These are phyloP conservation scores for Citrus hindsii DNA, from an alignment of 345 rosid genomes.

Conservation along the genomic window DNA sequence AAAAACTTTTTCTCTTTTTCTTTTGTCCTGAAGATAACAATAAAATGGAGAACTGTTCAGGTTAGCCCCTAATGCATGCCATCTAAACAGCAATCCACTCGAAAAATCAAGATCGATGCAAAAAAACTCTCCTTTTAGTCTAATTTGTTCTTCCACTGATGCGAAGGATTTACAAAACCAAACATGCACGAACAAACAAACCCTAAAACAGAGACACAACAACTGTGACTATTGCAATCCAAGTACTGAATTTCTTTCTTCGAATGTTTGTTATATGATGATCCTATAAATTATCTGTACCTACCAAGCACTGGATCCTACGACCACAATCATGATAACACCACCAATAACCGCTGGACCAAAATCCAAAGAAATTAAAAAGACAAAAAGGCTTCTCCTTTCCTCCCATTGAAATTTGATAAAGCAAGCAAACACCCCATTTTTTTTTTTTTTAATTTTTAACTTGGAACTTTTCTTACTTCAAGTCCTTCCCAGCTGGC, in stretches of 20 bases:
- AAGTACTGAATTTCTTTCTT: neutral
- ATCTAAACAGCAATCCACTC: neutral
- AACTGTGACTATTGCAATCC: no score
- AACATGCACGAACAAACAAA: neutral
- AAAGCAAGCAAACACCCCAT: neutral
- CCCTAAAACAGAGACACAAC: conserved; percentile 1
- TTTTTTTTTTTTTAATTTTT: no score
- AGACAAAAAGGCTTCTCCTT: neutral
- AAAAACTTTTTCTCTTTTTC: no score
- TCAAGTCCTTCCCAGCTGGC: conserved; percentile 42
- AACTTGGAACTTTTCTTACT: conserved; percentile 12
- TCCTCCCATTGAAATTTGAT: neutral
- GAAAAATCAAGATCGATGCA: neutral
- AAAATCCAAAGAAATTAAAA: neutral
- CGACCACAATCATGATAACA: neutral
- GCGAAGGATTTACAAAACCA: conserved; percentile 23
- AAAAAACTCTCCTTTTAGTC: conserved; percentile 12
- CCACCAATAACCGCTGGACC: neutral
- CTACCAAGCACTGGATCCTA: conserved; percentile 7
- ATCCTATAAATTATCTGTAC: conserved; percentile 15
- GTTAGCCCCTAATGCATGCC: neutral
- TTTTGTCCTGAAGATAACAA: no score
- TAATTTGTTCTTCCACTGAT: conserved; percentile 10
- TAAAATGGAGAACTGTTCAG: no score
- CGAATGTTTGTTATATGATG: neutral